Base-by-base conservation (phyloP, 805 yeast species). In the Monosporozyma siamensis region DNA sequence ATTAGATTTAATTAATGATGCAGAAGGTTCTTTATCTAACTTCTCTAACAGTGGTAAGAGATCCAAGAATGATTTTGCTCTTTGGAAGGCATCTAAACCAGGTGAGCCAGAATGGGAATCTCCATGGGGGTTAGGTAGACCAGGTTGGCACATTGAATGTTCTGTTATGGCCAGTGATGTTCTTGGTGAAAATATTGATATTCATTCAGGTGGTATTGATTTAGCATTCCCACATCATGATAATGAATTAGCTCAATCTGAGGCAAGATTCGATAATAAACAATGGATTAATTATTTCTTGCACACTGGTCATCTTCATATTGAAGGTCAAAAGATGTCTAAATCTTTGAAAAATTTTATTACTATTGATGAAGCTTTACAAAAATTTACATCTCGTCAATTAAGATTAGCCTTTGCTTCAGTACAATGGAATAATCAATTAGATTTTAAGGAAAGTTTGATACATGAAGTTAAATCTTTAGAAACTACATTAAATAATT, bases 71-170 rank as follows among this genome's bases (percentile, higher is more conserved):
- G 98, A 92, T 63, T 92, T 92, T 65, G 98, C 98, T 1, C 71
- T 92, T 27, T 92, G 98, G 98, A 92, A 92, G 61, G 78, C 89
- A 0, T 83, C 95, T 6, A 92, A 92, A 61, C 90, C 95, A 6
- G 98, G 98, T 54, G 98, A 92, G 67, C 98, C 98, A 20, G 75
- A 78, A 38, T 92, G 97, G 97, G 75, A 72, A 5, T 86, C 96
- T 2, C 89, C 90, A 22, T 92, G 97, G 97, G 98, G 98, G 21
- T 71, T 71, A 45, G 98, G 98, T 41, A 81, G 98, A 63, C 98
- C 98, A 11, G 98, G 98, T 4, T 92, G 98, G 98, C 98, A 92
- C 63, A 92, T 92, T 62, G 98, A 92, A 67, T 92, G 98, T 73
- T 88, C 97, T 7, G 98, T 92, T 17, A 92, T 92, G 98, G 97